A percentile compares a stretch with the other conserved stretches of the same genome.
These are phyloP conservation scores for Didymella pomorum DNA, from an alignment of 2,329 filamentous ascomycete genomes.

Conservation along the genomic window DNA sequence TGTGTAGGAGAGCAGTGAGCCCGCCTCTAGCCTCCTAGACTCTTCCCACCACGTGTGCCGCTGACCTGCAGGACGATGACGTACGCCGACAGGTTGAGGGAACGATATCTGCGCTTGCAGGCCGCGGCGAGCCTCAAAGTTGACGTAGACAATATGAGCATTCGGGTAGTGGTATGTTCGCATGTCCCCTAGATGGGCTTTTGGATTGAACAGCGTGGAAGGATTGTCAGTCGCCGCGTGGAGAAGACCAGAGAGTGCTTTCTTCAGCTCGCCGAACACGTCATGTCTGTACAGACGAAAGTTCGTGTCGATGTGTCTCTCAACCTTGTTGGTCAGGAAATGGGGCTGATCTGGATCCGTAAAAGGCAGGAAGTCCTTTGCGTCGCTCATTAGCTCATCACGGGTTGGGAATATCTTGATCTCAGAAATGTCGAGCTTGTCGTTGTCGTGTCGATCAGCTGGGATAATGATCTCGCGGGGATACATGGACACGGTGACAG, in stretches of 20 bases:
- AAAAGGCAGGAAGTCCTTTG: slow-evolving; percentile 48
- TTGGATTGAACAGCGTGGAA: slow-evolving; percentile 14
- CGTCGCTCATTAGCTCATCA: slow-evolving; percentile 49
- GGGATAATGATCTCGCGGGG: slow-evolving; percentile 35
- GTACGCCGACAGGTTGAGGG: slow-evolving; percentile 27
- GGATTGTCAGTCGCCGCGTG: slow-evolving; percentile 20
- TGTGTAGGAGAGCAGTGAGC: slow-evolving; percentile 41
- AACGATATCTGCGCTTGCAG: slow-evolving; percentile 36
- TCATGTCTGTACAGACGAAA: slow-evolving; percentile 48
- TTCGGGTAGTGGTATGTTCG: slow-evolving; percentile 32
- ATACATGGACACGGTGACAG: slow-evolving; percentile 27
- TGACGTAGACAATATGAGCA: slow-evolving; percentile 29
- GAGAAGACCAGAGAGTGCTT: slow-evolving; percentile 15
- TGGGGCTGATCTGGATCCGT: slow-evolving; percentile 41
- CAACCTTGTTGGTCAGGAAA: slow-evolving; percentile 31
- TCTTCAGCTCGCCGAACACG: slow-evolving; percentile 43
- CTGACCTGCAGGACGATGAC: slow-evolving; percentile 17
- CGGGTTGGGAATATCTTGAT: slow-evolving; percentile 46
- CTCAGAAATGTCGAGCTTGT: slow-evolving; percentile 40
- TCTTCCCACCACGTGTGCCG: slow-evolving; percentile 43
- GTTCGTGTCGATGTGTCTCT: slow-evolving; percentile 45
- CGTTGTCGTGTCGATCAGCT: slow-evolving; percentile 43
- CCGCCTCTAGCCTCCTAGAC: slow-evolving; percentile 33
- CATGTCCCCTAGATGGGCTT: slow-evolving; percentile 28
- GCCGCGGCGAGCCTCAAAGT: slow-evolving; percentile 26